Base-by-base conservation (phyloP, 441 rosid genomes). In the Brassica balearica region DNA sequence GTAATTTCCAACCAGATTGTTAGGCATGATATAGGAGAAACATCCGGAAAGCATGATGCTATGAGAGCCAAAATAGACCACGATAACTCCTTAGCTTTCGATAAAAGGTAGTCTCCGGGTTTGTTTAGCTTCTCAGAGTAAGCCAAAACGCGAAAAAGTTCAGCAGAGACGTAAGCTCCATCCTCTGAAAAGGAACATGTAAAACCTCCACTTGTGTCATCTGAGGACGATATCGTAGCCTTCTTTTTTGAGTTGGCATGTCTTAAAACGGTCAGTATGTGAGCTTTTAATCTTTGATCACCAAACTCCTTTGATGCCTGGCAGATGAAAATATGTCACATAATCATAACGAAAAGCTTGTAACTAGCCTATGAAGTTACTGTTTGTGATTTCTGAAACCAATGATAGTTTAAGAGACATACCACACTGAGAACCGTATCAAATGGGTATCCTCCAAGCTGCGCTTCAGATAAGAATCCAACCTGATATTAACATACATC, bases 1-100 rank as follows among this genome's bases (percentile, higher is more conserved):
- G 98, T 94, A 79, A 96, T 96, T 88, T 96, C 99, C 87, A 96
- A 88, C 99, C 99, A 96, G 84, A 87, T 91, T 53, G 97, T 87
- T 67, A 94, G 87, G 88, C 98, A 96, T 65, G 93, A 88, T 79
- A 93, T 80, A 65, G 98, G 92, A 81, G 92, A 84, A 75, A 90
- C 97, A 75, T 96, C 98, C 41, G 95, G 85, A 82, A 93, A 96
- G 89, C 99, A 96, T 71, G 98, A 96, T 48, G 98, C 99, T 82
- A 94, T 85, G 89, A 95, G 88, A 68, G 97, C 99, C 90, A 96
- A 90, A 76, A 93, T 86, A 65, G 98, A 91, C 99, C 99, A 96
- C 2, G 98, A 94, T 82, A 96, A 79, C 80, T 94, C 98, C 87
- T 94, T 96, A 46, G 98, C 98, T 87, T 91, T 96, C 72, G 73